A percentile compares a stretch with the other conserved stretches of the same genome.
These are phyloP conservation scores for Epithemia pelagica DNA, from an alignment of 108 stramenopile species.

Conservation along the genomic window DNA sequence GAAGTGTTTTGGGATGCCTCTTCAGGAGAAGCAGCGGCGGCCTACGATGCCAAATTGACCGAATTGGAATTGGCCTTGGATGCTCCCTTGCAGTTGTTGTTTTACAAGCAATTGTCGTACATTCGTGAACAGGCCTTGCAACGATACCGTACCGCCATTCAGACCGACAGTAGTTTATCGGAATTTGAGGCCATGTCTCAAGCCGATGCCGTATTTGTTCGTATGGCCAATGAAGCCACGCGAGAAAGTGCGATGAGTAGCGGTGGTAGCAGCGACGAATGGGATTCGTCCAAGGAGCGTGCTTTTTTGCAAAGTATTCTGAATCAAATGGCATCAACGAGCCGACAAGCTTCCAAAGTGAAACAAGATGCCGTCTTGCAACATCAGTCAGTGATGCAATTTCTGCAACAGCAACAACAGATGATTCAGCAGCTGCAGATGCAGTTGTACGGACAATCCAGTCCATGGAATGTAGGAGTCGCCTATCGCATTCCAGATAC, in stretches of 20 bases:
- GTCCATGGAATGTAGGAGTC: slow-evolving; percentile 92
- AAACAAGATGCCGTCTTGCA: slow-evolving; percentile 74
- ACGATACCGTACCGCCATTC: slow-evolving; percentile 68
- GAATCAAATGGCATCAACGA: slow-evolving; percentile 72
- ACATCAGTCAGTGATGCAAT: slow-evolving; percentile 89
- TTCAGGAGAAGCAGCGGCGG: slow-evolving; percentile 22
- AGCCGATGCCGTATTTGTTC: slow-evolving; percentile 82
- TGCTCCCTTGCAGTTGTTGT: slow-evolving; percentile 87
- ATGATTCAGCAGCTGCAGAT: slow-evolving; percentile 92
- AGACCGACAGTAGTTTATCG: slow-evolving; percentile 58
- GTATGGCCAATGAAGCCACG: slow-evolving; percentile 77
- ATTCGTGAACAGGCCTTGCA: slow-evolving; percentile 84
- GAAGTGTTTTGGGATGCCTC: background rate
- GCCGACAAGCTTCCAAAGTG: slow-evolving; percentile 77
- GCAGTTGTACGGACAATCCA: slow-evolving; percentile 88
- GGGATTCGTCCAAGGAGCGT: slow-evolving; percentile 86
- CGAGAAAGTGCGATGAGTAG: slow-evolving; percentile 27
- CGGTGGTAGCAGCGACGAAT: slow-evolving; percentile 23
- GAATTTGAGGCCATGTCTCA: slow-evolving; percentile 95
- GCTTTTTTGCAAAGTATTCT: slow-evolving; percentile 70
- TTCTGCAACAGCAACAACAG: slow-evolving; percentile 91
- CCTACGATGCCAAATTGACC: slow-evolving; percentile 83
- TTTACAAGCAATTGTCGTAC: slow-evolving; percentile 77
- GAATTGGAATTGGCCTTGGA: slow-evolving; percentile 86
- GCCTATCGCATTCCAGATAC: slow-evolving; percentile 97